Conservation (phyloP, 2,329 filamentous ascomycete genomes). For the Chrysoporthe cubensis region DNA sequence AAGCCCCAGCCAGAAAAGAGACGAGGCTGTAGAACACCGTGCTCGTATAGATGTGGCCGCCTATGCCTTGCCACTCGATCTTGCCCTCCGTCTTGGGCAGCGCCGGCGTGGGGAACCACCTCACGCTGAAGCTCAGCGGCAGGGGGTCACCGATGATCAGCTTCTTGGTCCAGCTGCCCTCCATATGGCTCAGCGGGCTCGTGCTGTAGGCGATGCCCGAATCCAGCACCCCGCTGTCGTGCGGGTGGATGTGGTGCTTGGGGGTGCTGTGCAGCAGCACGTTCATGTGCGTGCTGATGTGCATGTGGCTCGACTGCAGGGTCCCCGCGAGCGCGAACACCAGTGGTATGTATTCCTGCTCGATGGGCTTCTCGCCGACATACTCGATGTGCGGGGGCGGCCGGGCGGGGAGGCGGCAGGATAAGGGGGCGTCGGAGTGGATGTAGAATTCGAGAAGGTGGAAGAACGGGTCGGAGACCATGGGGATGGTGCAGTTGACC, state of each 20-base stretch:
- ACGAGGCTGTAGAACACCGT: conserved; percentile 66
- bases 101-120: conserved; percentile 81
- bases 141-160: conserved; percentile 88
- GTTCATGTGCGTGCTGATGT: conserved; percentile 88
- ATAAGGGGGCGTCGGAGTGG: conserved; percentile 90
- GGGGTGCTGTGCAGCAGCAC: conserved; percentile 76
- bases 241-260: conserved; percentile 65
- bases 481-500: conserved; percentile 80
- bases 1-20: conserved; percentile 59
- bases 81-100: conserved; percentile 70
- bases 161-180: conserved; percentile 58
- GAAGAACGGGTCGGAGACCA: conserved; percentile 79
- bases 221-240: conserved; percentile 78
- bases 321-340: conserved; percentile 90
- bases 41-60: conserved; percentile 65
- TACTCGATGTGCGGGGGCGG: conserved; percentile 63
- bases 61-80: conserved; percentile 68
- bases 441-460: conserved; percentile 96
- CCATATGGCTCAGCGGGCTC: conserved; percentile 67
- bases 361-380: conserved; percentile 53
- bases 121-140: conserved; percentile 76
- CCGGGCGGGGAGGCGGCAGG: conserved; percentile 84
- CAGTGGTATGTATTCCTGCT: conserved; percentile 74
- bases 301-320: conserved; percentile 84
- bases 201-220: conserved; percentile 87